Conservation (phyloP, 495 filamentous ascomycete genomes). For the Peziza echinospora region DNA sequence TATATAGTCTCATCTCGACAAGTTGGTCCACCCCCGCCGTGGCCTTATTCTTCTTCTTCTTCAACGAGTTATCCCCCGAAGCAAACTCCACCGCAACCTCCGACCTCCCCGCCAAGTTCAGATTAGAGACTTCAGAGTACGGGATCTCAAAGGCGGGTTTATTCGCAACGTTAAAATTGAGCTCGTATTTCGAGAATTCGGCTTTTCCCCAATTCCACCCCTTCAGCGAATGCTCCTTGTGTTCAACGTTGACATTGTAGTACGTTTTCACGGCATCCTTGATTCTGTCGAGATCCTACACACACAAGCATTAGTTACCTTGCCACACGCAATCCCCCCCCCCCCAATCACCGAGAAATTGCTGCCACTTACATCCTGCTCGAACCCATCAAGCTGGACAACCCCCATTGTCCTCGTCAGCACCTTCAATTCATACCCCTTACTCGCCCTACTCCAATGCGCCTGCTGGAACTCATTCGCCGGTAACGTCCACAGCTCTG, state of each 20-base stretch:
- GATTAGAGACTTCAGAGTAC: constrained; percentile 93
- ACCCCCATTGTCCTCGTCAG: constrained; percentile 60
- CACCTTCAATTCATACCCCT: constrained; percentile 84
- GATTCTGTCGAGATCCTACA: constrained; percentile 70
- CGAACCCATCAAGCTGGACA: constrained; percentile 86
- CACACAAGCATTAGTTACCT: no score
- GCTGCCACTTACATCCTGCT: constrained; percentile 45
- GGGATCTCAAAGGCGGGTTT: constrained; percentile 94
- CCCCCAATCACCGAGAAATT: neutral
- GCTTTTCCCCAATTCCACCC: constrained; percentile 99
- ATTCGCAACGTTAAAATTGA: constrained; percentile 91
- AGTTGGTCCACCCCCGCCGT: constrained; percentile 76
- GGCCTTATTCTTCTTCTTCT: constrained; percentile 82
- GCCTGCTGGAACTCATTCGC: constrained; percentile 56
- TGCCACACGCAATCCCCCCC: constrained; percentile 2
- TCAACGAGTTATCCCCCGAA: constrained; percentile 63
- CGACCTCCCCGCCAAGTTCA: constrained; percentile 91
- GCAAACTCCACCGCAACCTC: constrained; percentile 93
- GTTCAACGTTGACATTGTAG: constrained; percentile 83
- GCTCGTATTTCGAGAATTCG: constrained; percentile 86
- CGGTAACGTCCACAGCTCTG: constrained; percentile 82
- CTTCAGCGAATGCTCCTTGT: constrained; percentile 77
- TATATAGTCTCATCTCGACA: constrained; percentile 97
- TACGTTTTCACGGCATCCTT: constrained; percentile 83
- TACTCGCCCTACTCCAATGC: constrained; percentile 87